Base-by-base conservation (phyloP, 2,329 filamentous ascomycete genomes). In the Aspergillus pseudoterreus region DNA sequence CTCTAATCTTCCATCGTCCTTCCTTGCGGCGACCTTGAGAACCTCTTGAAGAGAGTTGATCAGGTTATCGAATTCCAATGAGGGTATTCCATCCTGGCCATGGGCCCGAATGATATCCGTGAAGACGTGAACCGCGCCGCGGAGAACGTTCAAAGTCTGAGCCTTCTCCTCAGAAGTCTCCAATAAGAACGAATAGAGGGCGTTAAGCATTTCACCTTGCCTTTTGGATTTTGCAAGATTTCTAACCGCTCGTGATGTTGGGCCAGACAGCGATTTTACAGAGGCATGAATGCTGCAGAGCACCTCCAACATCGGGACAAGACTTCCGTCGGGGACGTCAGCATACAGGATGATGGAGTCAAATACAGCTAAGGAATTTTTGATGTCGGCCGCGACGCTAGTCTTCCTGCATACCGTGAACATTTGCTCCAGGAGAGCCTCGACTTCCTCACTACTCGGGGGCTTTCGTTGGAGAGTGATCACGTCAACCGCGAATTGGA, bases 271-370 rank as follows among this genome's bases (percentile, higher is more conserved):
- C 32, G 71, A 65, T 51, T 71, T 74, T 27, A 75, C 72, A 17
- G 71, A 74, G 33, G 71, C 70, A 59, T 74, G 71, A 22, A 75
- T 75, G 52, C 70, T 73, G 62, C 71, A 75, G 33, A 75, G 60
- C 30, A 75, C 70, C 49, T 75, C 71, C 24, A 75, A 56, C 45
- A 75, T 57, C 24, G 64, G 58, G 33, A 63, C 51, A 43, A 74
- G 72, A 47, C 66, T 73, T 51, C 56, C 54, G 39, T 72, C 63
- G 3, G 72, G 72, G 2, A 75, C 63, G 54, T 70, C 63, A n/a
- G 66, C 63, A 50, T 70, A 73, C 30, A 69, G 58, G 42, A 75
- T 73, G 39, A 74, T 63, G n/a, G 71, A 68, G 51, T 74, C 72
- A 47, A 75, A 72, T 10, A 75, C 63, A 21, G 66, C 63, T 10